Conservation (phyloP, 2,329 filamentous ascomycete species). For the Aureobasidium uvarum region DNA sequence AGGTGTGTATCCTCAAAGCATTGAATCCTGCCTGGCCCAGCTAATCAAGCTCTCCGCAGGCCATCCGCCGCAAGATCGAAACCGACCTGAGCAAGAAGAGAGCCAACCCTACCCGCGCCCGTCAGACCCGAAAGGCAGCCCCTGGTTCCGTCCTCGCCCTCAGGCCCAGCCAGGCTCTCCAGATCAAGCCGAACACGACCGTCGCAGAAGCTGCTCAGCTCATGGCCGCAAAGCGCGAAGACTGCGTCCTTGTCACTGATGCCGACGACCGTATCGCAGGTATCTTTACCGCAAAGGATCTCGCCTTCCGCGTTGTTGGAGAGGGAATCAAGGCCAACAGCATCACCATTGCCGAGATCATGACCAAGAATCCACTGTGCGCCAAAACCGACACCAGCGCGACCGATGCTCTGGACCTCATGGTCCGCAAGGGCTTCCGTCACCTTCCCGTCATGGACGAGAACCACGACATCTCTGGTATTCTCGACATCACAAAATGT, state of each 20-base stretch:
- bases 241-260: conserved; percentile 96
- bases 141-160: conserved; percentile 94
- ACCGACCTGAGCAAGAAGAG: conserved; percentile 98
- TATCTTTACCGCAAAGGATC: conserved; percentile 98
- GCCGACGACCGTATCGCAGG: conserved; percentile 97
- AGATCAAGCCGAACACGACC: conserved; percentile 93
- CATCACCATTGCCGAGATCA: conserved; percentile 95
- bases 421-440: conserved; percentile 97
- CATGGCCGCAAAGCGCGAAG: conserved; percentile 98
- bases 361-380: conserved; percentile 99
- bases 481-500: conserved; percentile 98
- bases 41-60: conserved; percentile 55
- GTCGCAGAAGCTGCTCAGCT: conserved; percentile 96
- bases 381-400: conserved; percentile 97
- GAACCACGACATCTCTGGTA: conserved; percentile 98
- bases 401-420: conserved; percentile 93
- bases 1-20: conserved; percentile 58
- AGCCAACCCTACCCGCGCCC: conserved; percentile 70
- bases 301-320: conserved; percentile 95
- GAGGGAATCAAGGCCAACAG: conserved; percentile 83
- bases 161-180: conserved; percentile 90
- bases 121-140: conserved; percentile 87
- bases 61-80: conserved; percentile 95
- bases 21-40: not conserved
- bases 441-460: conserved; percentile 99